Conservation (phyloP, 371 early-diverging fungal species). For the Zychaea mexicana region DNA sequence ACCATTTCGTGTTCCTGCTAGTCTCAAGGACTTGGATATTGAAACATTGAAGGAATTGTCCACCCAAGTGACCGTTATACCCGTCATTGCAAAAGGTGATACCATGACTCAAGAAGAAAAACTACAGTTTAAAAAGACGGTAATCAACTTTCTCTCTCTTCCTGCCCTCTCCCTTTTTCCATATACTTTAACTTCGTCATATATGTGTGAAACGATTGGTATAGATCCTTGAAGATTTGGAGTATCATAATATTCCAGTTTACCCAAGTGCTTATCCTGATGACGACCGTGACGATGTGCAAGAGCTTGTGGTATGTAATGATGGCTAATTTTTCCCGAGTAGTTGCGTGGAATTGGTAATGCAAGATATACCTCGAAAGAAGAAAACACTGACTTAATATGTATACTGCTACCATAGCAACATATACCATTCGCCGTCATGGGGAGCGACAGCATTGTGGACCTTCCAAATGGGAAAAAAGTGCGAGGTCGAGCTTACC, state of each 20-base stretch:
- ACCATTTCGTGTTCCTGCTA: slow-evolving; percentile 4
- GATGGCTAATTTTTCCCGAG: not conserved
- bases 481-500: slow-evolving; percentile 91
- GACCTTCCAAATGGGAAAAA: slow-evolving; percentile 64
- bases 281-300: slow-evolving; percentile 65
- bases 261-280: slow-evolving; percentile 64
- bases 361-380: too few species aligned
- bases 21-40: slow-evolving; percentile 90
- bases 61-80: slow-evolving; percentile 86
- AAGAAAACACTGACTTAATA: too few species aligned
- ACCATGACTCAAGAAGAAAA: slow-evolving; percentile 70
- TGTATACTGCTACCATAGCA: slow-evolving; percentile 7
- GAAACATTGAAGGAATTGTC: slow-evolving; percentile 83
- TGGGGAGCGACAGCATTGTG: slow-evolving; percentile 84
- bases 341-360: too few species aligned
- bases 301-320: slow-evolving; percentile 63
- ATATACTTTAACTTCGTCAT: too few species aligned
- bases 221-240: slow-evolving; percentile 75
- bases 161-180: too few species aligned
- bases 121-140: slow-evolving; percentile 68
- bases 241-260: slow-evolving; percentile 70
- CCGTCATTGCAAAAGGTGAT: slow-evolving; percentile 80
- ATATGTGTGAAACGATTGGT: not conserved
- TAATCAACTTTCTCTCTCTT: slow-evolving; percentile 16
- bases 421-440: slow-evolving; percentile 91